Percentiles rank a stretch among this genome's conserved stretches.
phyloP scores from a whole-genome alignment of 495 filamentous ascomycete genomes.

The Hypoxylon perforatum region DNA sequence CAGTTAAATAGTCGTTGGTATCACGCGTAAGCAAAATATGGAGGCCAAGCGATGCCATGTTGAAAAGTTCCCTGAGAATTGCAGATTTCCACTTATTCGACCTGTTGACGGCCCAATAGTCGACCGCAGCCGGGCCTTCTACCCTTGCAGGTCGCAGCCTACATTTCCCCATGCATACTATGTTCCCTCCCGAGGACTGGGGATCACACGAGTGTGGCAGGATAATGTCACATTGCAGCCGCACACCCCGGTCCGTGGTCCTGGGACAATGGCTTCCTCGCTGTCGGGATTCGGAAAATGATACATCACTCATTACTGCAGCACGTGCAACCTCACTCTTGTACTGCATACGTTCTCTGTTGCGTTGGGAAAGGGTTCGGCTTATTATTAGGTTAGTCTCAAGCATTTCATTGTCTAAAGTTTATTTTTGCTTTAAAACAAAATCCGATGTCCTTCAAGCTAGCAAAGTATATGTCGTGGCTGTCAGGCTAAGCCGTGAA shows the following conservation, averaged over 20 bases:
- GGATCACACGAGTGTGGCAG: background rate
- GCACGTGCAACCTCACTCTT: background rate
- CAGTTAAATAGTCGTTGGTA: too few species aligned
- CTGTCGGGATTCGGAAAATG: background rate
- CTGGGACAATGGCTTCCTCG: background rate
- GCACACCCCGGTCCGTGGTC: background rate
- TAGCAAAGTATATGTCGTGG: background rate
- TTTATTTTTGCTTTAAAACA: too few species aligned
- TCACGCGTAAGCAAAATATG: too few species aligned
- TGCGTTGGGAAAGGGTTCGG: too few species aligned
- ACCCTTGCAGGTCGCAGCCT: background rate
- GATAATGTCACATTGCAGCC: background rate
- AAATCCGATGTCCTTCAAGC: too few species aligned
- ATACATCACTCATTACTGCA: background rate
- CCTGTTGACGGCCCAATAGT: background rate
- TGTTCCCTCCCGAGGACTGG: background rate
- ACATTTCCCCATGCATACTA: background rate
- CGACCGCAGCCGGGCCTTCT: background rate
- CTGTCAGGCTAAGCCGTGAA: background rate
- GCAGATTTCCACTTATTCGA: background rate
- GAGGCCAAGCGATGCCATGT: too few species aligned
- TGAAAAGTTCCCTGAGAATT: background rate
- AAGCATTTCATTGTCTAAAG: too few species aligned
- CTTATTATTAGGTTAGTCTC: too few species aligned
- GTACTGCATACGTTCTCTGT: background rate